These are phyloP conservation scores for Gremmenia infestans DNA, from an alignment of 2,329 filamentous ascomycete species.

Conservation along the genomic window DNA sequence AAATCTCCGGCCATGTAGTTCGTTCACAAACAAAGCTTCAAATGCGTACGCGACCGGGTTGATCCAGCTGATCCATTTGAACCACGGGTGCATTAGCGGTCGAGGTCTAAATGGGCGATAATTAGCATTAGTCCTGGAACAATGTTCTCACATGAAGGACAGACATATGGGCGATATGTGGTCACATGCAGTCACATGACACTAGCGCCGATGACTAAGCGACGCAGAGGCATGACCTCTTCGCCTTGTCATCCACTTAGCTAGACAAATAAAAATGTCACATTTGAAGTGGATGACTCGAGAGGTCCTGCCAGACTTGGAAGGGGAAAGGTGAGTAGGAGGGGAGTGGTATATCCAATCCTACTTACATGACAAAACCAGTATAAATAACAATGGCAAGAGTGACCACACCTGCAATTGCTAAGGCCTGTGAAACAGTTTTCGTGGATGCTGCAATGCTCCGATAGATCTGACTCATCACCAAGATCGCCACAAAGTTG, in stretches of 20 bases:
- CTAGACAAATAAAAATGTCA: no score
- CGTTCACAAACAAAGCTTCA: conserved; percentile 75
- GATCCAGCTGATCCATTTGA: conserved; percentile 71
- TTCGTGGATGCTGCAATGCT: conserved; percentile 70
- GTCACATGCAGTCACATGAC: no score
- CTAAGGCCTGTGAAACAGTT: conserved; percentile 61
- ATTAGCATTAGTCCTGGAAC: no score
- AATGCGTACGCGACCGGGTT: conserved; percentile 65
- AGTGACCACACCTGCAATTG: conserved; percentile 51
- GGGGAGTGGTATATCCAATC: conserved; percentile 40
- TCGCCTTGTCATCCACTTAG: no score
- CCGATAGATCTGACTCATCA: conserved; percentile 65
- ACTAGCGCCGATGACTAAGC: no score
- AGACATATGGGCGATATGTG: no score
- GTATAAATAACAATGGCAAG: conserved; percentile 31
- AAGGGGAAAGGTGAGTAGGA: no score
- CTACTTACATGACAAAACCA: conserved; percentile 57
- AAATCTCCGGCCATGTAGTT: conserved; percentile 54
- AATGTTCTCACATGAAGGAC: no score
- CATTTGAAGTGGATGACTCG: no score
- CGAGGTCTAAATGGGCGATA: conserved; percentile 8
- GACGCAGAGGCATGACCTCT: no score
- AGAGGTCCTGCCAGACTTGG: no score
- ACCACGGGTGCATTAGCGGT: conserved; percentile 68
- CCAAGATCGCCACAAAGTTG: conserved; percentile 42